A percentile compares a stretch with the other conserved stretches of the same genome.
These are phyloP conservation scores for Pelargonium nanum DNA, from an alignment of 345 rosid species.

Conservation along the genomic window DNA sequence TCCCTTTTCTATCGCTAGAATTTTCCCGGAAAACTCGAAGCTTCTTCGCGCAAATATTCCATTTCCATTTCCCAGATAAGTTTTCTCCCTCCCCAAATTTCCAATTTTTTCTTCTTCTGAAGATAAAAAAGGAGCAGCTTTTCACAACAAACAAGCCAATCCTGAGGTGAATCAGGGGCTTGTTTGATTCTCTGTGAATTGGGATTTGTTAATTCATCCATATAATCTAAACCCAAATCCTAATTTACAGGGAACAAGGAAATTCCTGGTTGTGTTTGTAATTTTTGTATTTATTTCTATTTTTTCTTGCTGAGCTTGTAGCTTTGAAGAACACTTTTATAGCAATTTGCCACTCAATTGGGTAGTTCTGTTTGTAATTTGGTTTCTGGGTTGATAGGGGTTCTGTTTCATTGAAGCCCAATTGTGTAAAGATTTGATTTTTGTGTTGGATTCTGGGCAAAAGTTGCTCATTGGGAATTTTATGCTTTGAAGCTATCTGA, in stretches of 20 bases:
- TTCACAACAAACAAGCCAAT: neutral
- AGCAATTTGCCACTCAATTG: neutral
- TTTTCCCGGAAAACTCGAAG: neutral
- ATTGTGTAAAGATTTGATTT: neutral
- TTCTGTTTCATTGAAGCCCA: neutral
- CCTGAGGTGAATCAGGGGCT: neutral
- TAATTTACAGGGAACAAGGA: neutral
- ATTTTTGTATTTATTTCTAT: no score
- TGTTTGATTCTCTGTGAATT: neutral
- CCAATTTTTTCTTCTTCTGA: no score
- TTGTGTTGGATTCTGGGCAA: neutral
- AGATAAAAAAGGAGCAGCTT: no score
- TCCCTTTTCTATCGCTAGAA: neutral
- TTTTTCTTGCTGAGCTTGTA: neutral
- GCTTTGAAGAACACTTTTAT: neutral
- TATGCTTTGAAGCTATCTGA: neutral
- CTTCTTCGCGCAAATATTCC: neutral
- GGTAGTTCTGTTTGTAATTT: neutral
- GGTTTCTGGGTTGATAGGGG: neutral
- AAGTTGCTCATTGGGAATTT: neutral
- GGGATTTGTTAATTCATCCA: neutral
- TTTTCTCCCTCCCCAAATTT: neutral
- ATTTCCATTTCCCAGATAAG: neutral
- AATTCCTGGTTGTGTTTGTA: neutral
- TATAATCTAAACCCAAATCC: neutral